Conservation (phyloP, 495 filamentous ascomycete species). For the Wilcoxina mikolae region DNA sequence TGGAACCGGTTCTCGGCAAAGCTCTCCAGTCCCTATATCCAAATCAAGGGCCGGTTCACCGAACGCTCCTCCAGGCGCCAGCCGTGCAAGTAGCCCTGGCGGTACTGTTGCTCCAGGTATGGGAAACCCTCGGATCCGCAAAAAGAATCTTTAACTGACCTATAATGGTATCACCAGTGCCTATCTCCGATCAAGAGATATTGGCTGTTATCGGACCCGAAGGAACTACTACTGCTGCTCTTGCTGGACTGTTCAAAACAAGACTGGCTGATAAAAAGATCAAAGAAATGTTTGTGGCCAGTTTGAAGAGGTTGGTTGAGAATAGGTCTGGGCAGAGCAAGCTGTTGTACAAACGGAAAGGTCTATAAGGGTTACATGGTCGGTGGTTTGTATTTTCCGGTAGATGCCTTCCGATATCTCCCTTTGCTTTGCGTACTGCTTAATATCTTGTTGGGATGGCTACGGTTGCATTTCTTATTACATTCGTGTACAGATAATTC, state of each 20-base stretch:
- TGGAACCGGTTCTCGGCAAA: background rate
- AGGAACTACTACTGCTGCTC: slow-evolving; percentile 4
- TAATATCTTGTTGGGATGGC: too few species aligned
- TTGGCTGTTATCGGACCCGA: slow-evolving; percentile 1
- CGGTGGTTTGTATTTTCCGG: too few species aligned
- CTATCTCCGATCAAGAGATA: slow-evolving; percentile 3
- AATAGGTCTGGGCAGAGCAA: background rate
- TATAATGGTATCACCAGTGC: background rate
- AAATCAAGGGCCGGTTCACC: background rate
- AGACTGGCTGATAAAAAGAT: background rate
- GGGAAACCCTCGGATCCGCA: too few species aligned
- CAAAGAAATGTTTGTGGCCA: background rate
- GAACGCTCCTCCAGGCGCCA: background rate
- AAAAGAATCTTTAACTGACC: too few species aligned
- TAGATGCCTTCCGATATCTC: too few species aligned
- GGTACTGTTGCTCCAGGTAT: background rate
- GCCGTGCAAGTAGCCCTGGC: background rate
- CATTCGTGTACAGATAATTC: too few species aligned
- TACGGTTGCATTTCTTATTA: too few species aligned
- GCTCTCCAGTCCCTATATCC: background rate
- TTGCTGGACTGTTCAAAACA: background rate
- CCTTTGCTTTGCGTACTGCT: too few species aligned
- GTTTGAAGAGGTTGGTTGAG: slow-evolving; percentile 3
- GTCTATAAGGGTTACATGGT: background rate
- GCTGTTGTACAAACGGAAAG: background rate